Evolutionary conservation across 352 stramenopile genomes (phyloP), one percentile per base, ranked within the genome.

Genomic region (Globisporangium radiosum): DNA sequence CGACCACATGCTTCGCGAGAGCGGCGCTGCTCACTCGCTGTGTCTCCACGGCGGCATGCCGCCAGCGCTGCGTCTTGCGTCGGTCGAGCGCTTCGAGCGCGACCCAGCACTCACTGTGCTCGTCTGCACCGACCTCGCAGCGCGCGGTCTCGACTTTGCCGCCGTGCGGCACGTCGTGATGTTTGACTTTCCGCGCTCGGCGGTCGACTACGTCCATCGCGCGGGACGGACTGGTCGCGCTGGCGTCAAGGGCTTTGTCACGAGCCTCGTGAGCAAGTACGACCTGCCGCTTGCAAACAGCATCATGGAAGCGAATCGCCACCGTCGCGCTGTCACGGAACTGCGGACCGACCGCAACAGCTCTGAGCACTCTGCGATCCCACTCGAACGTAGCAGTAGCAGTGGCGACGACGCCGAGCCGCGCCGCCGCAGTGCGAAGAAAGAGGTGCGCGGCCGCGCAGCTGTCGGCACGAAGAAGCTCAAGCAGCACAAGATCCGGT

Each of bases 181-280:
- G 72, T 88, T 97, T 49, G 91, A 98, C 70, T 98, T 98, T 63
- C 92, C 94, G 0, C 77, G 78, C 37, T 95, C 89, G 47, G 90
- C 94, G 17, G 92, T 98, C 19, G 79, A 96, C 67, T 97, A 98
- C 75, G 85, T 98, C 51, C 95, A 98, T 75, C 88, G 95, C 25
- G 85, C 82, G 38, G 85, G 85, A 5, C 79, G 84, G 19, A 89
- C 84, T 0, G 84, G 84, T 0, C 69, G 84, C 51, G 81, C 79
- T 4, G 79, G 81, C 0, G 74, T 81, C 48, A 52, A 61, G 13
- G 84, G 84, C 13, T 72, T 81, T 36, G 81, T 93, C 36, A 90
- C 81, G 17, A 91, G 78, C 43, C 69, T 94, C 17, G 75, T 94
- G 7, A 91, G 81, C 36, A 88, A 88, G 52, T 72, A 82, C 56